Conservation (phyloP, 2,329 filamentous ascomycete genomes). For the Dactylella cylindrospora region DNA sequence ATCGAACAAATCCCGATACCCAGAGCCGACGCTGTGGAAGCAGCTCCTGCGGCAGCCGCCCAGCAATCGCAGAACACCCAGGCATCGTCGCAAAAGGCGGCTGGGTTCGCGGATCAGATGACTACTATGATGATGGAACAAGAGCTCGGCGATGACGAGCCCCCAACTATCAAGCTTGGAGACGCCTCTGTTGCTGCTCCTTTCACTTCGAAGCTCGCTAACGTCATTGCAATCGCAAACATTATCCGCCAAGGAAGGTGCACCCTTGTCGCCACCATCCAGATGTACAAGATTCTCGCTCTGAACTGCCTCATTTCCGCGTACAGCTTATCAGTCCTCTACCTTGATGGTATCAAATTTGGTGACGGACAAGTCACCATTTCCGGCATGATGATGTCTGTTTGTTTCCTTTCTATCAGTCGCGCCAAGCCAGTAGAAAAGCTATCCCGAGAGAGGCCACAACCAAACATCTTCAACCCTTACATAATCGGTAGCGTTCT, state of each 20-base stretch:
- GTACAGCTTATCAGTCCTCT: conserved; percentile 93
- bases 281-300: conserved; percentile 99
- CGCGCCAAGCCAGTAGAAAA: conserved; percentile 93
- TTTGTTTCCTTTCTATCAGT: conserved; percentile 98
- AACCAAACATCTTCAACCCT: conserved; percentile 98
- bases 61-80: conserved; percentile 58
- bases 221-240: conserved; percentile 95
- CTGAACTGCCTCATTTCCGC: conserved; percentile 97
- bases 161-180: conserved; percentile 92
- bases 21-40: conserved; percentile 50
- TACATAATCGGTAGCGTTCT: conserved; percentile 98
- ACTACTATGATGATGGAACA: conserved; percentile 89
- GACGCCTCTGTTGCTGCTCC: conserved; percentile 96
- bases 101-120: conserved; percentile 80
- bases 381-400: conserved; percentile 98
- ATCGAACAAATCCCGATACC: conserved; percentile 52
- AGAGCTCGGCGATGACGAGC: conserved; percentile 76
- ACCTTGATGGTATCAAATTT: conserved; percentile 98
- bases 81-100: conserved; percentile 68
- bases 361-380: conserved; percentile 98
- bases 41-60: conserved; percentile 66
- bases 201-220: conserved; percentile 95
- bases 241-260: conserved; percentile 97
- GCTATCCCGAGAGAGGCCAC: conserved; percentile 92
- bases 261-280: conserved; percentile 95